phyloP scores from a whole-genome alignment of 1,284 basidiomycete species.

The Boletus sp. region DNA sequence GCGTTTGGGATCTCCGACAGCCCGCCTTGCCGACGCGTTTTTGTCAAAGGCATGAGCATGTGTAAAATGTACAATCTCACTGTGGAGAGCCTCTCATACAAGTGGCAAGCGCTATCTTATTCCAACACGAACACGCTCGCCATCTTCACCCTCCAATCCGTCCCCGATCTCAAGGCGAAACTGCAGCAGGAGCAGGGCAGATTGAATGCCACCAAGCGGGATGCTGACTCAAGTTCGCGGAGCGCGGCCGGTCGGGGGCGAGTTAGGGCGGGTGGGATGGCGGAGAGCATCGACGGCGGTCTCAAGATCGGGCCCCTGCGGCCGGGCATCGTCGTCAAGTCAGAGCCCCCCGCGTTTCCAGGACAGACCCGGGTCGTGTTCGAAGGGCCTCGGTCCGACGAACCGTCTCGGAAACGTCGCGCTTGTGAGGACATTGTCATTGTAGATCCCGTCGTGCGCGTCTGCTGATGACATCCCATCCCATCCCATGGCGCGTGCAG shows the following conservation, averaged over 20 bases:
- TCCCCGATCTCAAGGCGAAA: constrained; percentile 49
- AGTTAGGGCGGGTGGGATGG: background rate
- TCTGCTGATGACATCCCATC: constrained; percentile 9
- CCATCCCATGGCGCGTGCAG: too few relatives aligned
- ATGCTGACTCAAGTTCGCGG: constrained; percentile 22
- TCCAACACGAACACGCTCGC: constrained; percentile 39
- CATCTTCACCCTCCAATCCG: constrained; percentile 48
- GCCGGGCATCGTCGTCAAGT: constrained; percentile 17
- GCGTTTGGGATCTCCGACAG: constrained; percentile 1
- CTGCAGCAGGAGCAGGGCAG: constrained; percentile 51
- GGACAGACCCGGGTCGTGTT: constrained; percentile 45
- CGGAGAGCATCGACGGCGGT: constrained; percentile 8
- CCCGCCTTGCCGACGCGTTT: constrained; percentile 6
- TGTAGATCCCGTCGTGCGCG: background rate
- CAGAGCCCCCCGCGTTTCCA: constrained; percentile 24
- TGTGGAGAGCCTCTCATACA: constrained; percentile 59
- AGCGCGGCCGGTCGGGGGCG: background rate
- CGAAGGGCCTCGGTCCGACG: constrained; percentile 42
- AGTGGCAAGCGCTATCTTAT: constrained; percentile 60
- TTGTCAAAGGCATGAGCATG: constrained; percentile 51
- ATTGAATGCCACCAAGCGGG: constrained; percentile 39
- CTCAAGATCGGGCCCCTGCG: constrained; percentile 23
- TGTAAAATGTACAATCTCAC: constrained; percentile 61
- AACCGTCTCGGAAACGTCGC: constrained; percentile 41
- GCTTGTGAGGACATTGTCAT: constrained; percentile 45